Conservation (phyloP, 192 early-diverging fungal genomes). For the Rhizoclosmatium sp. region DNA sequence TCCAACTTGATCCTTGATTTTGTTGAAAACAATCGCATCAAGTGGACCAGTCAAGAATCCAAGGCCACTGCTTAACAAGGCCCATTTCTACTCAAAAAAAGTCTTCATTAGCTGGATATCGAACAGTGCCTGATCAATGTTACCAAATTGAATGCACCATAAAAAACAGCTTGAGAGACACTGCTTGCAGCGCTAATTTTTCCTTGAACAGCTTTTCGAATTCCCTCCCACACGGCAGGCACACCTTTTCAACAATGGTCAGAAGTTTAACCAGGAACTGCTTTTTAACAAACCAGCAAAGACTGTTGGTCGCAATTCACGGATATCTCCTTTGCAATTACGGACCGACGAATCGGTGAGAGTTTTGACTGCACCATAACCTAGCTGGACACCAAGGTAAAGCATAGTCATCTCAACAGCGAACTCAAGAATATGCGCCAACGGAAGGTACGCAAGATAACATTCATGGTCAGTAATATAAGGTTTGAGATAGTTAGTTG, state of each 20-base stretch:
- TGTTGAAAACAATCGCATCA: conserved; percentile 84
- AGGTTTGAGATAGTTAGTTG: conserved; percentile 60
- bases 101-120: neutral
- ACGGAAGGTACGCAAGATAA: conserved; percentile 75
- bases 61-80: conserved; percentile 66
- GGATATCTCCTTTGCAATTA: conserved; percentile 74
- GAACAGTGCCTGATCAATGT: neutral
- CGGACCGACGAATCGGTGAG: conserved; percentile 71
- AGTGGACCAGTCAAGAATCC: conserved; percentile 62
- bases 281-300: conserved; percentile 41
- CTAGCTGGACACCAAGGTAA: conserved; percentile 59
- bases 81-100: conserved; percentile 58
- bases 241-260: conserved; percentile 55
- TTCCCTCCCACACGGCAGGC: conserved; percentile 79
- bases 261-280: too few relatives aligned
- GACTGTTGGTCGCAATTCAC: conserved; percentile 71
- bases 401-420: conserved; percentile 78
- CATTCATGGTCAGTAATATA: conserved; percentile 57
- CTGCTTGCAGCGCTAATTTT: conserved; percentile 65
- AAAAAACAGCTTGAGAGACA: conserved; percentile 73
- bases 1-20: conserved; percentile 84
- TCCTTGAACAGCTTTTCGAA: conserved; percentile 83
- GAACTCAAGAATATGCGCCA: conserved; percentile 92
- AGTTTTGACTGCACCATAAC: conserved; percentile 73
- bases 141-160: conserved; percentile 69